Evolutionary conservation across 805 yeast genomes (phyloP), one percentile per base, ranked within the genome.

Genomic region (Zygoascus biomembranicola): DNA sequence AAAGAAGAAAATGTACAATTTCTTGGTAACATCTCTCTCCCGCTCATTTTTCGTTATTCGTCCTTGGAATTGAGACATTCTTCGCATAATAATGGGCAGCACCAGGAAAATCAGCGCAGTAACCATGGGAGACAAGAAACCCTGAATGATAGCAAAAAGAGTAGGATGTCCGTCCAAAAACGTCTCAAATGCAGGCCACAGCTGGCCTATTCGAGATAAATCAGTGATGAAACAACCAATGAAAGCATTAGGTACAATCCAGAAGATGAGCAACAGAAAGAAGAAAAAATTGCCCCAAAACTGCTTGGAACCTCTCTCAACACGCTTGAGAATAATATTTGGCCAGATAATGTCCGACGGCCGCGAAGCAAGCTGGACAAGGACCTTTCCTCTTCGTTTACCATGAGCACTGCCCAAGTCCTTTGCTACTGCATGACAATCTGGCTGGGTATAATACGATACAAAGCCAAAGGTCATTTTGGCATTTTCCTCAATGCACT

Each of bases 241-340:
- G 47, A 71, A 66, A 1, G 75, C 74, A 52, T 66, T 68, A 2
- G 74, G 74, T 2, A 69, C 67, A 19, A 70, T 63, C 74, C 74
- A 71, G 9, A 64, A 55, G 0, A 70, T 39, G 51, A 70, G 47
- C 41, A 71, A 41, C 2, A 53, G 51, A 0, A 59, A 56, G 51
- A 63, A 70, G 1, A 70, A 32, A 1, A 66, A 20, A 49, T 68
- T 68, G 20, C 73, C 70, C 58, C 66, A 61, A 49, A 59, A 54
- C 47, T 65, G 67, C 49, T 70, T 70, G 20, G 60, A 55, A 1
- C 59, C 55, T 0, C 74, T 61, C 42, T 65, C 64, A 1, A 57
- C 53, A 0, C 59, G 46, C 8, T 61, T 59, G 13, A 70, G 55
- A 5, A 55, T 60, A 18, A 70, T 55, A 52, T 69, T 71, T 3